These are phyloP conservation scores for Eragrostis curvula DNA, from an alignment of 176 grass and related monocot genomes.

Conservation along the genomic window DNA sequence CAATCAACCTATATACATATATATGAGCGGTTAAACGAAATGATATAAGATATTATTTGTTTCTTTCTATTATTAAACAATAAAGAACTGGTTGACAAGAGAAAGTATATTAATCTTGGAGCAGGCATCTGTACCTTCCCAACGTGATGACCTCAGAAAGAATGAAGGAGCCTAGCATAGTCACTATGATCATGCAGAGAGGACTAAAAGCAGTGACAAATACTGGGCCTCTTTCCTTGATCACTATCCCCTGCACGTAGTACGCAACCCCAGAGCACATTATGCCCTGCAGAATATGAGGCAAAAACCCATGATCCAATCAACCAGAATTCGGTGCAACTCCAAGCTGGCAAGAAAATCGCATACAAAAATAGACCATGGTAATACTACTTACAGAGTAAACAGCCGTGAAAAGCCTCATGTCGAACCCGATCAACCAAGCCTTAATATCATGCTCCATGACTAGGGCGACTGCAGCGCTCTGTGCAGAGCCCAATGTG, in stretches of 20 bases:
- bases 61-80: background rate
- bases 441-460: slow-evolving; percentile 68
- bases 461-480: slow-evolving; percentile 58
- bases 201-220: slow-evolving; percentile 80
- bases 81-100: background rate
- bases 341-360: no score
- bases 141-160: slow-evolving; percentile 65
- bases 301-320: background rate
- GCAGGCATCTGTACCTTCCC: slow-evolving; percentile 56
- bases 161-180: slow-evolving; percentile 61
- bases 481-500: slow-evolving; percentile 47
- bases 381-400: slow-evolving; percentile 61
- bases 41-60: background rate
- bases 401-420: slow-evolving; percentile 73
- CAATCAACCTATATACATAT: slow-evolving; percentile 57
- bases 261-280: slow-evolving; percentile 70
- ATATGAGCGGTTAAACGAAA: background rate
- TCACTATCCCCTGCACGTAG: slow-evolving; percentile 74
- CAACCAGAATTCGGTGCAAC: background rate
- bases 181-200: slow-evolving; percentile 74
- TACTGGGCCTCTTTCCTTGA: slow-evolving; percentile 67
- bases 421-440: slow-evolving; percentile 80
- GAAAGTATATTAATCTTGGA: background rate
- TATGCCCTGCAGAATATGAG: slow-evolving; percentile 48
- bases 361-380: background rate